phyloP scores from a whole-genome alignment of 352 stramenopile genomes.

The Achlya hypogyna region DNA sequence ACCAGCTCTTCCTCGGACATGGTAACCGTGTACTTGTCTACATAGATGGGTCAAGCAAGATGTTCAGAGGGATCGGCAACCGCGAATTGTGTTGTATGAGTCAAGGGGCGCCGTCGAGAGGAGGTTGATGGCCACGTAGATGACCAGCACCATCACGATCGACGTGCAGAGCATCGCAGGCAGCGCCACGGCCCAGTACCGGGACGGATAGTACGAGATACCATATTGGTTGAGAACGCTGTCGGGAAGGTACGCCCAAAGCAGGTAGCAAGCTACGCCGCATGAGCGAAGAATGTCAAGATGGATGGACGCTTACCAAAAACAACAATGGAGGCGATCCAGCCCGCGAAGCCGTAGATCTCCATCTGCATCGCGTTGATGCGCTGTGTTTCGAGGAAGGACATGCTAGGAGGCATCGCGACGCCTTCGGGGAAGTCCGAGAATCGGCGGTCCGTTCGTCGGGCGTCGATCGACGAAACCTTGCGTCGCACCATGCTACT shows the following conservation, averaged over 20 bases:
- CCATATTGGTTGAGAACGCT: conserved; percentile 62
- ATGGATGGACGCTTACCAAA: conserved; percentile 37
- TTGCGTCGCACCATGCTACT: conserved; percentile 7
- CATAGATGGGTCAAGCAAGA: not conserved
- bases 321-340: conserved; percentile 65
- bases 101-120: conserved; percentile 51
- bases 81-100: conserved; percentile 73
- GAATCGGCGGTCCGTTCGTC: conserved; percentile 4
- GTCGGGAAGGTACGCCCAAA: conserved; percentile 85
- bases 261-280: conserved; percentile 61
- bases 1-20: conserved; percentile 31
- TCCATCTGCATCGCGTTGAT: conserved; percentile 76
- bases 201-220: conserved; percentile 83
- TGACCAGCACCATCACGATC: conserved; percentile 69
- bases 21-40: conserved; percentile 56
- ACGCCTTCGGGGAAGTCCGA: conserved; percentile 15
- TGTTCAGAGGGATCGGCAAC: conserved; percentile 11
- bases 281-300: not conserved
- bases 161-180: conserved; percentile 74
- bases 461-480: conserved; percentile 11
- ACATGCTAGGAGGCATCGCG: conserved; percentile 26
- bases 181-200: conserved; percentile 85
- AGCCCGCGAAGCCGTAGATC: conserved; percentile 80
- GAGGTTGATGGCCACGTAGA: conserved; percentile 82
- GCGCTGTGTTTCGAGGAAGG: conserved; percentile 75